Conservation (phyloP, 306 rosid species). For the Vicia villosa region DNA sequence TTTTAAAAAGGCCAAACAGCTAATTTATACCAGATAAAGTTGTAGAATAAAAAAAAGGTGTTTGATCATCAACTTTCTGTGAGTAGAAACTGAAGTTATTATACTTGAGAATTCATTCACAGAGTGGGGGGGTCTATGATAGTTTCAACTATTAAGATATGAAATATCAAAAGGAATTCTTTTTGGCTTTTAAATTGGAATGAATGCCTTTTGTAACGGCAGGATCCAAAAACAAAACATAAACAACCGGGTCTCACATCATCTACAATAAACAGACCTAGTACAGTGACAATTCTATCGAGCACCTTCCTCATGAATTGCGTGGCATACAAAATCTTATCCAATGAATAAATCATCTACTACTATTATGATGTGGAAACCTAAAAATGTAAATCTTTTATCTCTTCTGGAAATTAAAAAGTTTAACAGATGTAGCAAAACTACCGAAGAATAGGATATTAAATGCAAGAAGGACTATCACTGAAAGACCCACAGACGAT, state of each 20-base stretch:
- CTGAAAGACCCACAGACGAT: conserved; percentile 52
- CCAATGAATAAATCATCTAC: conserved; percentile 18
- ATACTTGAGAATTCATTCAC: no score
- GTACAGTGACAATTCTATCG: neutral
- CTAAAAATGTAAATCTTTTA: conserved; percentile 28
- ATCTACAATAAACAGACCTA: neutral
- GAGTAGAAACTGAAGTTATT: no score
- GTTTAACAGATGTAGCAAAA: conserved; percentile 72
- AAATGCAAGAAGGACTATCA: conserved; percentile 59
- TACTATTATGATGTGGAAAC: neutral
- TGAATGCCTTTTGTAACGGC: neutral
- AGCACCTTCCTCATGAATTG: neutral
- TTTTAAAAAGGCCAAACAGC: neutral
- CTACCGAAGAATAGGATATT: conserved; percentile 58
- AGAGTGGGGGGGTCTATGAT: no score
- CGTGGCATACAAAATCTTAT: neutral
- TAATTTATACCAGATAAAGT: neutral
- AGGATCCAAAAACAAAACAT: neutral
- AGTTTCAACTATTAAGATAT: no score
- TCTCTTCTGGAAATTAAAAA: conserved; percentile 82
- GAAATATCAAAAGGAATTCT: no score
- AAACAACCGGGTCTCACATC: neutral
- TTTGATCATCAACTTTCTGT: no score
- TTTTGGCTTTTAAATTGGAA: neutral
- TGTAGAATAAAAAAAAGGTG: no score